Evolutionary conservation across 768 basidiomycete species (phyloP).

Genomic region (Phylloporus arenicola): DNA sequence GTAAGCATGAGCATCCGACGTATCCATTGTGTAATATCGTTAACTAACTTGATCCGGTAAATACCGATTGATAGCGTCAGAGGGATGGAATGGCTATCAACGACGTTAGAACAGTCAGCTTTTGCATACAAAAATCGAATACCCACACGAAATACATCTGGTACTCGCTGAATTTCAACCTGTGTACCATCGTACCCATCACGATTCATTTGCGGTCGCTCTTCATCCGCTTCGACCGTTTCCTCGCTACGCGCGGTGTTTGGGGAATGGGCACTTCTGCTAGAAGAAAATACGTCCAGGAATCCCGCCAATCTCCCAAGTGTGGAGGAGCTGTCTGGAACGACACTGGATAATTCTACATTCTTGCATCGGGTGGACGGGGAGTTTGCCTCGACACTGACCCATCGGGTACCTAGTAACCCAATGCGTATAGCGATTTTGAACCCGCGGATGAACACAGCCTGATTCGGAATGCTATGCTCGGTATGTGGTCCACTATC

Average conservation of each 20-base stretch:
- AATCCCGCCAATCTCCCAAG: background rate
- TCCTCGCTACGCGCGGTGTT: background rate
- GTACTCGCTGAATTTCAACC: background rate
- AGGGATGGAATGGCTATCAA: conserved; percentile 8
- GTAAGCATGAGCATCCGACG: background rate
- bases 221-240: background rate
- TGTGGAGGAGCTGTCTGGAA: background rate
- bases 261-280: background rate
- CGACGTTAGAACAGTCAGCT: background rate
- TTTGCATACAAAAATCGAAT: background rate
- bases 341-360: background rate
- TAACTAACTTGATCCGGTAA: background rate
- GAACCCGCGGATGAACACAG: conserved; percentile 25
- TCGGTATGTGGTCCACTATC: background rate
- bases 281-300: background rate
- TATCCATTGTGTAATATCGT: background rate
- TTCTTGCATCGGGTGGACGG: background rate
- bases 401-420: background rate
- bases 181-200: background rate
- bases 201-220: background rate
- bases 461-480: conserved; percentile 14
- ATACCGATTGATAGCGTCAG: conserved; percentile 9
- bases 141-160: background rate
- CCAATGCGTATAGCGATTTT: conserved; percentile 13
- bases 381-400: background rate